Conservation (phyloP, 1,284 basidiomycete species). For the Irpex sp. region DNA sequence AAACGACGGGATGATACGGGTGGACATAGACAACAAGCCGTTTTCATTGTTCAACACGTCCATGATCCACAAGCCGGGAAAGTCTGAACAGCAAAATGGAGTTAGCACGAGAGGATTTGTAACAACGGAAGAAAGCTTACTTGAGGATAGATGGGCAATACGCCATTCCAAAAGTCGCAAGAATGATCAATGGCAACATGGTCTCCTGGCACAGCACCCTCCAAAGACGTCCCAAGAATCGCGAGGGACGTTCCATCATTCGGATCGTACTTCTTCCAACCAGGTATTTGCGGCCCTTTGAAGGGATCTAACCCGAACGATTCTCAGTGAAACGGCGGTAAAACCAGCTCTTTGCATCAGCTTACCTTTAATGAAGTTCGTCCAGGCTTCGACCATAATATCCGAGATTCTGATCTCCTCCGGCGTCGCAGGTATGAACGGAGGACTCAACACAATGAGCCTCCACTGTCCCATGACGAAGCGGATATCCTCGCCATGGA, state of each 20-base stretch:
- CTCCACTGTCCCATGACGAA: conserved; percentile 36
- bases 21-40: too few species aligned
- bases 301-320: conserved; percentile 17
- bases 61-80: conserved; percentile 15
- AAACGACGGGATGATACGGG: too few species aligned
- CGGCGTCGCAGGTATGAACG: conserved; percentile 30
- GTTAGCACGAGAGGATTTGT: not conserved
- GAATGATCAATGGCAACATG: conserved; percentile 17
- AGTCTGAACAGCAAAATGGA: conserved; percentile 4
- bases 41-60: conserved; percentile 3
- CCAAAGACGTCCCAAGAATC: conserved; percentile 21
- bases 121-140: conserved; percentile 9
- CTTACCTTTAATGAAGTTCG: conserved; percentile 39
- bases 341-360: not conserved
- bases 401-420: conserved; percentile 34
- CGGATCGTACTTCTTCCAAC: conserved; percentile 23
- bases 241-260: conserved; percentile 19
- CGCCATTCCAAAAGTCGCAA: conserved; percentile 25
- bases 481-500: conserved; percentile 37
- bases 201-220: conserved; percentile 19
- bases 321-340: not conserved
- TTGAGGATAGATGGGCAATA: conserved; percentile 24
- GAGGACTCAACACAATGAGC: conserved; percentile 18
- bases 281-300: conserved; percentile 22
- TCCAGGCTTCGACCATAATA: conserved; percentile 40